These are phyloP conservation scores for Phytopythium sindhum DNA, from an alignment of 352 stramenopile genomes.

Conservation along the genomic window DNA sequence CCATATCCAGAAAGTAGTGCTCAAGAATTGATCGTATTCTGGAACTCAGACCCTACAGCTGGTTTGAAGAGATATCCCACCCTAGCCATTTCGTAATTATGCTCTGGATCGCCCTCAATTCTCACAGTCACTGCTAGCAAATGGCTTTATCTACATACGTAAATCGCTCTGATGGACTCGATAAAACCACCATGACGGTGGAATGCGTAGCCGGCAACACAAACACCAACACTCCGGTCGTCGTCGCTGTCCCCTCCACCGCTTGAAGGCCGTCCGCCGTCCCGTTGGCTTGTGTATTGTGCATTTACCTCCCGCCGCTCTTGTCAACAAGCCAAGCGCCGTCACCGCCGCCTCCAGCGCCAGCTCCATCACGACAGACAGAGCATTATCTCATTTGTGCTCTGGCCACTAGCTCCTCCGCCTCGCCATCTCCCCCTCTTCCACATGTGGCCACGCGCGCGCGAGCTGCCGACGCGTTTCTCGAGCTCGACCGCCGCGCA, in stretches of 20 bases:
- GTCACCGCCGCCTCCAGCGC: no score
- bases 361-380: not conserved
- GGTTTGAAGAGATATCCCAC: not conserved
- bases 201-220: not conserved
- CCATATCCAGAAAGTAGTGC: not conserved
- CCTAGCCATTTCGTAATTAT: not conserved
- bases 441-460: conserved; percentile 26
- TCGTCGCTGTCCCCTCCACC: not conserved
- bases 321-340: not conserved
- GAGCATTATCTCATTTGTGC: not conserved
- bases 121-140: not conserved
- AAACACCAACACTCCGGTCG: not conserved
- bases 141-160: not conserved
- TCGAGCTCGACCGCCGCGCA: conserved; percentile 15
- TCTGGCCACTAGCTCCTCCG: not conserved
- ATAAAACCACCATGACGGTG: not conserved
- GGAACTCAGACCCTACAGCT: not conserved
- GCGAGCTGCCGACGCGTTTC: conserved; percentile 28
- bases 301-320: not conserved
- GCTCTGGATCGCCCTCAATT: not conserved
- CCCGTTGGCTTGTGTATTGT: not conserved
- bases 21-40: not conserved
- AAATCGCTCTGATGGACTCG: not conserved
- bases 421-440: conserved; percentile 1
- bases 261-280: not conserved